Percentiles rank a stretch among this genome's conserved stretches.
These are phyloP conservation scores for Candida coquimbonensis DNA, from an alignment of 805 yeast genomes.

Conservation along the genomic window DNA sequence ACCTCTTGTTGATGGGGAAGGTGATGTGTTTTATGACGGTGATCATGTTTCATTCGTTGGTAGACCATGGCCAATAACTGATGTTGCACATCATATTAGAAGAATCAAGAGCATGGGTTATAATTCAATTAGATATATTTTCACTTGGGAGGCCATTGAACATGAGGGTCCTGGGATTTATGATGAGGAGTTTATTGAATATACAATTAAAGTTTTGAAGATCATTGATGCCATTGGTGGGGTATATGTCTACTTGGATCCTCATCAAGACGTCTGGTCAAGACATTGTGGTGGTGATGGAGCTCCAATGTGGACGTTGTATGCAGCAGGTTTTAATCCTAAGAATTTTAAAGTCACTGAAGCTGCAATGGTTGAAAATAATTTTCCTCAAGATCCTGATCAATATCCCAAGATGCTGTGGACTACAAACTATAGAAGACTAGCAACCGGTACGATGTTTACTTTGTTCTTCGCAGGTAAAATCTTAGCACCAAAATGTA, in stretches of 20 bases:
- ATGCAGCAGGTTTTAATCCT: conserved; percentile 85
- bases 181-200: conserved; percentile 70
- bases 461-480: conserved; percentile 79
- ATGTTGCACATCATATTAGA: conserved; percentile 60
- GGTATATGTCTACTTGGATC: conserved; percentile 72
- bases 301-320: conserved; percentile 89
- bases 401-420: conserved; percentile 81
- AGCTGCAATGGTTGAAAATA: conserved; percentile 74
- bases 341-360: conserved; percentile 60
- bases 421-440: conserved; percentile 78
- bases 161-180: conserved; percentile 81
- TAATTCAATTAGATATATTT: conserved; percentile 66
- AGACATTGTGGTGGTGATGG: conserved; percentile 87
- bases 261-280: conserved; percentile 95
- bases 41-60: conserved; percentile 77
- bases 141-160: conserved; percentile 92
- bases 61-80: conserved; percentile 70
- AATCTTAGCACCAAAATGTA: conserved; percentile 67
- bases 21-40: conserved; percentile 55
- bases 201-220: conserved; percentile 54
- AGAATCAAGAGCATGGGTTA: conserved; percentile 77
- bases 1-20: conserved; percentile 20
- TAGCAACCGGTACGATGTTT: conserved; percentile 77
- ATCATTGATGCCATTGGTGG: conserved; percentile 61
- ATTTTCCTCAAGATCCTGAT: conserved; percentile 30